Percentiles rank a stretch among this genome's conserved stretches.
phyloP scores from a whole-genome alignment of 1,139 yeast genomes.

The Pichia sp. region DNA sequence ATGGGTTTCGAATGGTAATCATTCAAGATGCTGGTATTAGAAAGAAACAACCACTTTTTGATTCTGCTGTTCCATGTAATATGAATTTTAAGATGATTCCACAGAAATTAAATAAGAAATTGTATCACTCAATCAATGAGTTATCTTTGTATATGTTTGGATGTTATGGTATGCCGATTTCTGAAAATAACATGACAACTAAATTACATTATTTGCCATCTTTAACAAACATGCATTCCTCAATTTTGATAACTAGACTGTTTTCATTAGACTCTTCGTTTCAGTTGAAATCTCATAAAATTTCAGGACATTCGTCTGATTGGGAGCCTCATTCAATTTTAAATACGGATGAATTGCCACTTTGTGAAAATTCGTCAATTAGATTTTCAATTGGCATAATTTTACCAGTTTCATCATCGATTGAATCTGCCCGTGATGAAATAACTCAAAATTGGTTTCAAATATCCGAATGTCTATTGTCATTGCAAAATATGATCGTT shows the following conservation, averaged over 20 bases:
- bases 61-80: conserved; percentile 30
- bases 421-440: conserved; percentile 33
- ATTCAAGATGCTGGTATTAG: conserved; percentile 52
- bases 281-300: conserved; percentile 6
- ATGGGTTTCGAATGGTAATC: conserved; percentile 39
- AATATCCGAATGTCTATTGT: conserved; percentile 36
- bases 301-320: conserved; percentile 9
- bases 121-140: conserved; percentile 40
- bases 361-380: conserved; percentile 18
- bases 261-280: conserved; percentile 31
- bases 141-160: conserved; percentile 52
- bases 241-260: conserved; percentile 42
- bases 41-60: conserved; percentile 43
- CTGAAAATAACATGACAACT: conserved; percentile 40
- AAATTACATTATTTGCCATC: conserved; percentile 45
- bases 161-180: conserved; percentile 44
- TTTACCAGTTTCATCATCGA: conserved; percentile 38
- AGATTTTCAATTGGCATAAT: conserved; percentile 45
- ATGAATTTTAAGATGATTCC: conserved; percentile 8
- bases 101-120: conserved; percentile 21
- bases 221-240: conserved; percentile 30
- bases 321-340: conserved; percentile 26
- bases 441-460: conserved; percentile 47
- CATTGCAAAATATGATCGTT: conserved; percentile 36
- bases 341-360: conserved; percentile 16